A percentile compares a stretch with the other conserved stretches of the same genome.
Evolutionary conservation across 163 green algal species (phyloP).

Genomic region (Coccomyxa subellipsoidea): DNA sequence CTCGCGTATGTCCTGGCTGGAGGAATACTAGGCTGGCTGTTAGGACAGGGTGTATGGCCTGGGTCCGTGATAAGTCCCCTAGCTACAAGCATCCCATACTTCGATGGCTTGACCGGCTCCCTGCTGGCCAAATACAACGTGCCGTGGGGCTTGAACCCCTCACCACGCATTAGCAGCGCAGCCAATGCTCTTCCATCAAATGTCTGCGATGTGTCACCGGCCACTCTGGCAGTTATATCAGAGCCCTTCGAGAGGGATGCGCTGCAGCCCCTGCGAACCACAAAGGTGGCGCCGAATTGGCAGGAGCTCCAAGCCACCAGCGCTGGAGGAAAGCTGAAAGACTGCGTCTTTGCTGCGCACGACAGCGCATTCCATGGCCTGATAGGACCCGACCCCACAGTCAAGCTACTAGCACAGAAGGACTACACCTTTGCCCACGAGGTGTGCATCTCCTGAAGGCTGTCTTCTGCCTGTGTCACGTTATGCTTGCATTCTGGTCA

Average conservation of each 20-base stretch:
- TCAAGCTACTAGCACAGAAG: not conserved
- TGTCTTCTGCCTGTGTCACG: not conserved
- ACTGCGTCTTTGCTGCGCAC: not conserved
- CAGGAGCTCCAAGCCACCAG: not conserved
- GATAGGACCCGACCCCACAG: not conserved
- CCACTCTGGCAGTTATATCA: not conserved
- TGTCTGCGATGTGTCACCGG: not conserved
- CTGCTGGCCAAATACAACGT: not conserved
- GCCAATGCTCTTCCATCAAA: not conserved
- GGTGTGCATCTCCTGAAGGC: not conserved
- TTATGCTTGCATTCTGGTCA: not conserved
- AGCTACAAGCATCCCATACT: not conserved
- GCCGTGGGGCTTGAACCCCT: not conserved
- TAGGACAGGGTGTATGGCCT: not conserved
- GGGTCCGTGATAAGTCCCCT: not conserved
- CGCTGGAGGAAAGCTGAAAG: not conserved
- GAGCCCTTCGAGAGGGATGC: not conserved
- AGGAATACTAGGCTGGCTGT: not conserved
- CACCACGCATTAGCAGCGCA: not conserved
- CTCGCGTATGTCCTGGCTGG: not conserved
- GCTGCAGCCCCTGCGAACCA: not conserved
- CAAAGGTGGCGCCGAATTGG: not conserved
- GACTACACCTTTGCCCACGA: not conserved
- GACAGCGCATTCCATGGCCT: not conserved
- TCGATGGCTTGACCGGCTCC: not conserved